Base-by-base conservation (phyloP, 2,329 filamentous ascomycete genomes). In the Dactylella cylindrospora region DNA sequence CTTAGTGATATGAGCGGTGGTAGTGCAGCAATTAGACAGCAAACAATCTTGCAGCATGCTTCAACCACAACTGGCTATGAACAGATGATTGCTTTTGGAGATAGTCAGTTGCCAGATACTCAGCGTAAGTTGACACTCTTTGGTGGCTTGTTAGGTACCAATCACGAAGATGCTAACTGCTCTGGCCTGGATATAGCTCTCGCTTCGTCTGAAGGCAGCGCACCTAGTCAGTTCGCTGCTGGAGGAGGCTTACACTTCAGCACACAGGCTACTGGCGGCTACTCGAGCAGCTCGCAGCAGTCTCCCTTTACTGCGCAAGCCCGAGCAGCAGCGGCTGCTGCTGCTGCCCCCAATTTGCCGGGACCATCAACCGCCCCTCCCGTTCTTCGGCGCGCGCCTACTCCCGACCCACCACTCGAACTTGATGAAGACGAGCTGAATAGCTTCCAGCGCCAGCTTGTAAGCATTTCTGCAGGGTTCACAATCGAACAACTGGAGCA, bases 401-500 rank as follows among this genome's bases (percentile, higher is more conserved):
- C 31, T 22, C 35, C 59, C 3, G 39, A 57, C 10, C 59, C 59
- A 15, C 38, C 39, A 22, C 64, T 76, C 47, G 71, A 76, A 22
- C 67, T 82, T 10, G 78, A 82, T 57, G 72, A 77, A 7, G 67
- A 70, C 0, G 76, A 80, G 23, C 75, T 89, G 19, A 72, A 76
- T 1, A 71, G 75, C 5, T 79, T 94, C 51, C 78, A 89, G 53
- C 71, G 77, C 0, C 77, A 82, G 29, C 75, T 95, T 26, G 83
- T 84, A 0, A 74, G 80, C 22, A 77, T 79, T 36, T 91, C 87
- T 1, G 84, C 82, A 15, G 88, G 88, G 0, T 88, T 87, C 72
- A 87, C 85, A 0, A 87, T 98, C 46, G 93, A 98, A 74, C 91
- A 98, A 72, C 76, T 98, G 15, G 91, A 97, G 76, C 91, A 97